Percentiles rank a stretch among this genome's conserved stretches.
Evolutionary conservation across 495 filamentous ascomycete species (phyloP).

Genomic region (Immersiella caudata): DNA sequence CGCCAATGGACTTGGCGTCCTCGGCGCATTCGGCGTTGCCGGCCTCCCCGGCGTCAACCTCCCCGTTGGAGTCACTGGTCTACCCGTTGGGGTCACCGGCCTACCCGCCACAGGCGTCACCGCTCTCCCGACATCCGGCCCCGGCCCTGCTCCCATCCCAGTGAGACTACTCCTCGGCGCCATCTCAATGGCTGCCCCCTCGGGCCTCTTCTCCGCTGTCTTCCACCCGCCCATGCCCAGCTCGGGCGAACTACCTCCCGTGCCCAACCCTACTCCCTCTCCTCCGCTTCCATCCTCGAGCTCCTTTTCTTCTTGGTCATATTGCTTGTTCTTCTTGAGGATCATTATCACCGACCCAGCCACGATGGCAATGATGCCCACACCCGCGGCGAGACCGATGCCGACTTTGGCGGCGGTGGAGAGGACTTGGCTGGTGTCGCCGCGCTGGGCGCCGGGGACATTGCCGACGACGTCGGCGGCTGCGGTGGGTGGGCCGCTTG

Average conservation of each 20-base stretch:
- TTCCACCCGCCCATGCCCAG: neutral
- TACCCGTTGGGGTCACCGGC: no score
- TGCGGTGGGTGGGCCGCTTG: neutral
- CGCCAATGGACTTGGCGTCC: neutral
- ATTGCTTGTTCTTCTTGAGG: neutral
- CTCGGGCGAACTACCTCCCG: neutral
- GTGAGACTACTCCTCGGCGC: neutral
- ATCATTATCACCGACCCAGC: neutral
- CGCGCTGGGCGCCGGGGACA: neutral
- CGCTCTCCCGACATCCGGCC: no score
- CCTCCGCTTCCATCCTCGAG: neutral
- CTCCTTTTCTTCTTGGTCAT: neutral
- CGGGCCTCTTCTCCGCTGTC: neutral
- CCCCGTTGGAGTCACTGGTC: neutral
- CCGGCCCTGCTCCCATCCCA: neutral
- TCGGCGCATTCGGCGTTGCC: neutral
- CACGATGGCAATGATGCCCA: neutral
- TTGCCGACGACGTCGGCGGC: neutral
- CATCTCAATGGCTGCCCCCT: neutral
- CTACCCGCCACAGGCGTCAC: no score
- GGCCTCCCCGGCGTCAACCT: neutral
- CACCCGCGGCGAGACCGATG: conserved; percentile 9
- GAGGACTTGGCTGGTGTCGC: neutral
- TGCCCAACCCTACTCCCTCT: neutral
- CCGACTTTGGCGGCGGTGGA: conserved; percentile 11